Evolutionary conservation across 2,329 filamentous ascomycete genomes (phyloP).

Genomic region (Ilyonectria sp.): DNA sequence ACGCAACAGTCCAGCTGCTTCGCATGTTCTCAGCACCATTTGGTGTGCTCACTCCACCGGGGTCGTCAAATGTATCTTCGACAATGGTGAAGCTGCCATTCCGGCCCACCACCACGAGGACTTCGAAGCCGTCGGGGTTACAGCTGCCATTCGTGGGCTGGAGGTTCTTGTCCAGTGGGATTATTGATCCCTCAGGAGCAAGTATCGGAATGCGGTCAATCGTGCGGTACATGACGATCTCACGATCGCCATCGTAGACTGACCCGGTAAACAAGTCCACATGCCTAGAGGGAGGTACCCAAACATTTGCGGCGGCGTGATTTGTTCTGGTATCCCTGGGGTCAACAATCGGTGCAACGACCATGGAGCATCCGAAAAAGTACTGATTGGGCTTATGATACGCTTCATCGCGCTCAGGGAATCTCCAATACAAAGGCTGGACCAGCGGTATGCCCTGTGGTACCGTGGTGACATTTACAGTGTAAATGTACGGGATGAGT

Average conservation of each 20-base stretch:
- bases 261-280: constrained; percentile 72
- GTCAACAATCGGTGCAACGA: constrained; percentile 70
- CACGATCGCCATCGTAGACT: constrained; percentile 70
- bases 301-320: constrained; percentile 64
- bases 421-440: constrained; percentile 75
- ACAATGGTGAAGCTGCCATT: constrained; percentile 65
- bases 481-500: constrained; percentile 73
- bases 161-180: constrained; percentile 66
- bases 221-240: constrained; percentile 65
- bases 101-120: constrained; percentile 63
- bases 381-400: constrained; percentile 72
- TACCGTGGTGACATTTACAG: constrained; percentile 65
- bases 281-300: constrained; percentile 69
- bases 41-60: not conserved
- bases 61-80: constrained; percentile 58
- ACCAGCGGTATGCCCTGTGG: constrained; percentile 65
- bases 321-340: constrained; percentile 64
- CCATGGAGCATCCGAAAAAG: constrained; percentile 69
- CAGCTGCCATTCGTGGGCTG: constrained; percentile 62
- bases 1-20: constrained; percentile 7
- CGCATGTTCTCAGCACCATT: not conserved
- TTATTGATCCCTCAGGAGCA: constrained; percentile 69
- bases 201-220: constrained; percentile 68
- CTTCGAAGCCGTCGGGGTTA: constrained; percentile 63
- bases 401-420: constrained; percentile 65